Percentiles rank a stretch among this genome's conserved stretches.
Conservation (phyloP, 164 flowering plant species). For the Stephania yunnanensis region DNA sequence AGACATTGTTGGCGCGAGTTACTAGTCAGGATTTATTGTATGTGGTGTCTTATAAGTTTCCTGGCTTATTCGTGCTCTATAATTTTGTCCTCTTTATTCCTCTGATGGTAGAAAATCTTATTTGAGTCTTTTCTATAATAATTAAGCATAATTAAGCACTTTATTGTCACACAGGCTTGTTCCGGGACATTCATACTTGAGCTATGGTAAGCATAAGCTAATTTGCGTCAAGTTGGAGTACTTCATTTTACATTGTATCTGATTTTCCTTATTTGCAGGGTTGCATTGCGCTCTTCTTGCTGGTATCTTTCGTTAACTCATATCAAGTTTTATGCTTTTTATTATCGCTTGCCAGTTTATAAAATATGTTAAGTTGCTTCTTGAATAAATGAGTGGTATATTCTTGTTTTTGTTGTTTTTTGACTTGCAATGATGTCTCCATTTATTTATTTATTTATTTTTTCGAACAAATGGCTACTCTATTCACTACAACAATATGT, state of each 20-base stretch:
- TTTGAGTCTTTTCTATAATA: neutral
- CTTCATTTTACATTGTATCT: neutral
- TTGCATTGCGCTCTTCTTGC: conserved; percentile 90
- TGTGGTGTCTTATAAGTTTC: no score
- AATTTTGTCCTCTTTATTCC: neutral
- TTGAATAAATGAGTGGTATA: neutral
- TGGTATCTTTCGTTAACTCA: conserved; percentile 35
- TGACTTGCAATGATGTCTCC: neutral
- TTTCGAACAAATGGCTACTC: neutral
- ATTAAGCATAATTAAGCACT: neutral
- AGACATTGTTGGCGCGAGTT: no score
- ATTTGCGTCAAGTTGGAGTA: neutral
- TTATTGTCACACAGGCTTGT: conserved; percentile 53
- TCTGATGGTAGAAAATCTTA: neutral
- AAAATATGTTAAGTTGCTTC: neutral
- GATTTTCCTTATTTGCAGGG: conserved; percentile 40
- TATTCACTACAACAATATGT: neutral
- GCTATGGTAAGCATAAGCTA: conserved; percentile 55
- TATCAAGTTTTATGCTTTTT: neutral
- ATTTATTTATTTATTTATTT: no score
- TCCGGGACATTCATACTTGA: conserved; percentile 74
- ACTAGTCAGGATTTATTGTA: no score
- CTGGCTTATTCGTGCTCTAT: neutral
- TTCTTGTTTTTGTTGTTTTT: neutral
- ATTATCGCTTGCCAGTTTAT: neutral